Evolutionary conservation across 2,329 filamentous ascomycete species (phyloP).

Genomic region (Fonsecaea pedrosoi): DNA sequence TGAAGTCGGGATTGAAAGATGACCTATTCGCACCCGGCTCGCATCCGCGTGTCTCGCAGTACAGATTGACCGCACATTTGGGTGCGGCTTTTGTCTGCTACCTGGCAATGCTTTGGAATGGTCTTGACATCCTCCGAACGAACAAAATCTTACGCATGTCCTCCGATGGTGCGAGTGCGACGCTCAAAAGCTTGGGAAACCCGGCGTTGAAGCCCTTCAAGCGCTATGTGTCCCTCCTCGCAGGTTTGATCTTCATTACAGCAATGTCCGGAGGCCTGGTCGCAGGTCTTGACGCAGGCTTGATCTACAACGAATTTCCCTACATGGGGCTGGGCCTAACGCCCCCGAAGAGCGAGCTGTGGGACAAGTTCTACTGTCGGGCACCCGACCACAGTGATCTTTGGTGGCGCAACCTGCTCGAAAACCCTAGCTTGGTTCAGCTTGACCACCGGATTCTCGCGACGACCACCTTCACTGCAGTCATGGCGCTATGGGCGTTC

Average conservation of each 20-base stretch:
- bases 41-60: constrained; percentile 92
- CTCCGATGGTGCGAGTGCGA: constrained; percentile 65
- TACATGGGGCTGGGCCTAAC: constrained; percentile 86
- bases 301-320: constrained; percentile 99
- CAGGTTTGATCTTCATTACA: constrained; percentile 81
- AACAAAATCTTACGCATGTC: constrained; percentile 67
- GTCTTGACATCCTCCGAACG: constrained; percentile 80
- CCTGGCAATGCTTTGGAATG: constrained; percentile 90
- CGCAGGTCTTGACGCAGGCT: constrained; percentile 89
- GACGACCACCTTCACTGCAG: constrained; percentile 81
- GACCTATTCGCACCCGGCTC: constrained; percentile 91
- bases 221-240: constrained; percentile 72
- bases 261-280: constrained; percentile 94
- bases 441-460: constrained; percentile 94
- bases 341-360: constrained; percentile 82
- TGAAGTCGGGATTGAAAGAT: constrained; percentile 93
- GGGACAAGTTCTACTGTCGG: constrained; percentile 83
- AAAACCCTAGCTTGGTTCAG: constrained; percentile 95
- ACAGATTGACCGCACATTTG: constrained; percentile 87
- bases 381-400: constrained; percentile 73
- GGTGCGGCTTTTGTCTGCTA: constrained; percentile 93
- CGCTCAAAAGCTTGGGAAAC: constrained; percentile 67
- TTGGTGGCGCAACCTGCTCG: constrained; percentile 96
- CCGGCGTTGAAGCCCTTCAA: constrained; percentile 77
- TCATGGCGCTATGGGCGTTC: constrained; percentile 82